A percentile compares a stretch with the other conserved stretches of the same genome.
Conservation (phyloP, 2,329 filamentous ascomycete genomes). For the Xylariaceae sp. region DNA sequence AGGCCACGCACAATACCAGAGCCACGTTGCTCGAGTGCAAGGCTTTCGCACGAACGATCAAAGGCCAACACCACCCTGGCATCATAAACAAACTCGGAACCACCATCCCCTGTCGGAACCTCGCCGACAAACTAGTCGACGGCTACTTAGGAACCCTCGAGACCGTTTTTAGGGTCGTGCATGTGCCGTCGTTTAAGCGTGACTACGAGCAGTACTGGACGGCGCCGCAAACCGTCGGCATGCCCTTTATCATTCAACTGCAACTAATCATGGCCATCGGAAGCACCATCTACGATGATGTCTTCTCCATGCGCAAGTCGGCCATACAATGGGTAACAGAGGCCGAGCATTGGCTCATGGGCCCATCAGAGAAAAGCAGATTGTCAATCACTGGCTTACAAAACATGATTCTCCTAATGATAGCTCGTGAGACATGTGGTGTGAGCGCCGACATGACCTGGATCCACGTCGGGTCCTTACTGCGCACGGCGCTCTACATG, state of each 20-base stretch:
- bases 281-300: conserved; percentile 42
- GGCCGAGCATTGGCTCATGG: conserved; percentile 45
- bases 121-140: conserved; percentile 47
- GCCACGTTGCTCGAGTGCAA: conserved; percentile 37
- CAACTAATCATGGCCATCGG: conserved; percentile 51
- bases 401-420: conserved; percentile 45
- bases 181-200: conserved; percentile 50
- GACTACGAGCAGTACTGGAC: conserved; percentile 50
- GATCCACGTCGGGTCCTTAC: conserved; percentile 44
- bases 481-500: conserved; percentile 53
- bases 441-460: conserved; percentile 48
- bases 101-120: conserved; percentile 33
- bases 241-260: conserved; percentile 46
- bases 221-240: conserved; percentile 35
- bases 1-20: conserved; percentile 31
- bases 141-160: conserved; percentile 53
- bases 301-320: conserved; percentile 37
- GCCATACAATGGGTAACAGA: conserved; percentile 49
- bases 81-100: conserved; percentile 36
- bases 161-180: conserved; percentile 50
- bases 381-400: conserved; percentile 47
- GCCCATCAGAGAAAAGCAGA: conserved; percentile 43
- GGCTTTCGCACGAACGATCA: conserved; percentile 37
- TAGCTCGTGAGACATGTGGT: conserved; percentile 44
- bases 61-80: conserved; percentile 35